phyloP scores from a whole-genome alignment of 495 filamentous ascomycete species.

The Amphirosellinia nigrospora region DNA sequence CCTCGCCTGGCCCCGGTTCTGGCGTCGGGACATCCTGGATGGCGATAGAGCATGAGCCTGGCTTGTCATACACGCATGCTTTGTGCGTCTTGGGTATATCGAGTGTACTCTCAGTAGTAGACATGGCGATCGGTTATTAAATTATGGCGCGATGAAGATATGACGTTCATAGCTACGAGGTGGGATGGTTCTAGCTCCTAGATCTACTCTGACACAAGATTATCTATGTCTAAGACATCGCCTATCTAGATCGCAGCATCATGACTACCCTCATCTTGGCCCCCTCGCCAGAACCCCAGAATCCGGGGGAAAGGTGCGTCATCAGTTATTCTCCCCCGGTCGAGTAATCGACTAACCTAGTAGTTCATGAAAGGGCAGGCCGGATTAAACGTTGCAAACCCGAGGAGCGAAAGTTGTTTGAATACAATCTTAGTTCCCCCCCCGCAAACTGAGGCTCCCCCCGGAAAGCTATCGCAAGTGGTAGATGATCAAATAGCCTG shows the following conservation, averaged over 20 bases:
- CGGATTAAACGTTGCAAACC: too few relatives aligned
- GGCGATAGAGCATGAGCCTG: conserved; percentile 71
- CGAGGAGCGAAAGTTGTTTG: neutral
- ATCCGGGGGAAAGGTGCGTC: neutral
- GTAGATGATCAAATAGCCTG: neutral
- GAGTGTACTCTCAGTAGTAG: conserved; percentile 15
- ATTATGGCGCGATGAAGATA: neutral
- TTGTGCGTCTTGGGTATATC: conserved; percentile 69
- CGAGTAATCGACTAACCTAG: too few relatives aligned
- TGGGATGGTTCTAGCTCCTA: neutral
- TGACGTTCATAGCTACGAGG: neutral
- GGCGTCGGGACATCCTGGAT: conserved; percentile 70
- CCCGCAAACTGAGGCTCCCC: conserved; percentile 5
- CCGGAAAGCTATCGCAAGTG: neutral
- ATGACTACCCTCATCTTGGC: conserved; percentile 15
- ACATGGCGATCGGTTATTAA: neutral
- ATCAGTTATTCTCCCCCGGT: too few relatives aligned
- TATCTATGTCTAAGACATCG: conserved; percentile 1
- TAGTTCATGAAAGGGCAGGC: too few relatives aligned
- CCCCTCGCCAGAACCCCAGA: neutral
- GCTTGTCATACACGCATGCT: conserved; percentile 72
- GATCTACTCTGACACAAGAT: neutral
- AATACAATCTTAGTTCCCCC: neutral
- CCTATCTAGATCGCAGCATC: too few relatives aligned
- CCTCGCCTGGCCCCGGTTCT: conserved; percentile 66